Percentiles rank a stretch among this genome's conserved stretches.
Evolutionary conservation across 2,329 filamentous ascomycete genomes (phyloP).

Genomic region (Exophiala xenobiotica): DNA sequence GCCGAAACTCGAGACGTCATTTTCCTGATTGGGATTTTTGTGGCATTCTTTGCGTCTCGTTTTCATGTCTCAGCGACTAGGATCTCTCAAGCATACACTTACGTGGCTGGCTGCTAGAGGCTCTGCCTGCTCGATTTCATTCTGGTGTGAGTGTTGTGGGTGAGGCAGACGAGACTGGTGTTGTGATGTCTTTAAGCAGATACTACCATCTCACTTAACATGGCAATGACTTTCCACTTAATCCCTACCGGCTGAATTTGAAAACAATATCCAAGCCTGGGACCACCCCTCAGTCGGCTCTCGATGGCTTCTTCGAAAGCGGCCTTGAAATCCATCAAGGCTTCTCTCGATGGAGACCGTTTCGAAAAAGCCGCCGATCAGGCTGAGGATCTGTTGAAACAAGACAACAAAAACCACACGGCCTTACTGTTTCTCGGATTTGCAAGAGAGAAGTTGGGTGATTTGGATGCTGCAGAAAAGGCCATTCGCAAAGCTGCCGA

Average conservation of each 20-base stretch:
- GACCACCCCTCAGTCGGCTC: background rate
- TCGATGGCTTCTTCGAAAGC: conserved; percentile 60
- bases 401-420: conserved; percentile 78
- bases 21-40: conserved; percentile 5
- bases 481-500: conserved; percentile 71
- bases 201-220: background rate
- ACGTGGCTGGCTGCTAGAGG: background rate
- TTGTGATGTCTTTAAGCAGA: no score
- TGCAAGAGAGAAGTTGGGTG: conserved; percentile 73
- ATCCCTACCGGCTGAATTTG: background rate
- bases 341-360: conserved; percentile 73
- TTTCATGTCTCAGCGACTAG: no score
- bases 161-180: background rate
- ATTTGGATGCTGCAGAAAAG: conserved; percentile 69
- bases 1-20: background rate
- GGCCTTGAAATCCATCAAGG: conserved; percentile 76
- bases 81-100: no score
- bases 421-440: conserved; percentile 86
- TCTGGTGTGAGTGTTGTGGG: background rate
- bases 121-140: background rate
- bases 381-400: conserved; percentile 66
- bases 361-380: conserved; percentile 73
- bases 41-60: conserved; percentile 27
- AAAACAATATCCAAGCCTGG: background rate
- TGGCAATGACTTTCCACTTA: background rate